These are phyloP conservation scores for Pythium sp. DNA, from an alignment of 352 stramenopile genomes.

Conservation along the genomic window DNA sequence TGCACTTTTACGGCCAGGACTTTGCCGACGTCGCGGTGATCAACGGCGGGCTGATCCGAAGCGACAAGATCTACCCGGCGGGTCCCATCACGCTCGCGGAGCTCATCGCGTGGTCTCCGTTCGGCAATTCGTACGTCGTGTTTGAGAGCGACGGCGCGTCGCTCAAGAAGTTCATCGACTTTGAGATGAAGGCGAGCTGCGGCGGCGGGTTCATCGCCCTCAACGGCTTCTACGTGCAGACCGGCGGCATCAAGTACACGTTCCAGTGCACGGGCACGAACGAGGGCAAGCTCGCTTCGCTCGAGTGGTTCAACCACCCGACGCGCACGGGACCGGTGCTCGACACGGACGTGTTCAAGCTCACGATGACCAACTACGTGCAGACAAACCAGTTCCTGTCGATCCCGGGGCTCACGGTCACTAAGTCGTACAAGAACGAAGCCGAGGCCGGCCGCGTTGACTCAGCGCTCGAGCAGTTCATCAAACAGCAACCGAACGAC, in stretches of 20 bases:
- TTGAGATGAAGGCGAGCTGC: slow-evolving; percentile 49
- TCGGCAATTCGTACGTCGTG: slow-evolving; percentile 66
- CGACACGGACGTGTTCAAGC: slow-evolving; percentile 57
- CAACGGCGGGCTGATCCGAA: slow-evolving; percentile 69
- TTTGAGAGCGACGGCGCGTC: slow-evolving; percentile 51
- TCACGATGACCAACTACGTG: slow-evolving; percentile 56
- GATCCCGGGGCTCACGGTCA: slow-evolving; percentile 29
- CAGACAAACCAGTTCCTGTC: slow-evolving; percentile 51
- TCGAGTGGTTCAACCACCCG: slow-evolving; percentile 61
- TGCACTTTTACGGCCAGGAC: slow-evolving; percentile 47
- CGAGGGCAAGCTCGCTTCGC: slow-evolving; percentile 35
- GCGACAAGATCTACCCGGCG: slow-evolving; percentile 51
- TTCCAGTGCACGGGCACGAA: slow-evolving; percentile 51
- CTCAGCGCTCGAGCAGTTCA: slow-evolving; percentile 30
- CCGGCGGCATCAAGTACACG: slow-evolving; percentile 62
- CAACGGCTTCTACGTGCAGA: slow-evolving; percentile 70
- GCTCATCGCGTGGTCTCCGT: slow-evolving; percentile 62
- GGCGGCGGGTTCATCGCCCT: slow-evolving; percentile 38
- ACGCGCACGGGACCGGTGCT: slow-evolving; percentile 41
- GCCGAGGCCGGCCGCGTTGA: slow-evolving; percentile 43
- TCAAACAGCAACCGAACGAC: slow-evolving; percentile 3
- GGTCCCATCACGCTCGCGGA: slow-evolving; percentile 51
- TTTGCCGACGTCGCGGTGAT: slow-evolving; percentile 53
- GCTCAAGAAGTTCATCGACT: slow-evolving; percentile 57
- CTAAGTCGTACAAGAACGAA: slow-evolving; percentile 26